Conservation (phyloP, 2,329 filamentous ascomycete genomes). For the Cytospora leucostoma region DNA sequence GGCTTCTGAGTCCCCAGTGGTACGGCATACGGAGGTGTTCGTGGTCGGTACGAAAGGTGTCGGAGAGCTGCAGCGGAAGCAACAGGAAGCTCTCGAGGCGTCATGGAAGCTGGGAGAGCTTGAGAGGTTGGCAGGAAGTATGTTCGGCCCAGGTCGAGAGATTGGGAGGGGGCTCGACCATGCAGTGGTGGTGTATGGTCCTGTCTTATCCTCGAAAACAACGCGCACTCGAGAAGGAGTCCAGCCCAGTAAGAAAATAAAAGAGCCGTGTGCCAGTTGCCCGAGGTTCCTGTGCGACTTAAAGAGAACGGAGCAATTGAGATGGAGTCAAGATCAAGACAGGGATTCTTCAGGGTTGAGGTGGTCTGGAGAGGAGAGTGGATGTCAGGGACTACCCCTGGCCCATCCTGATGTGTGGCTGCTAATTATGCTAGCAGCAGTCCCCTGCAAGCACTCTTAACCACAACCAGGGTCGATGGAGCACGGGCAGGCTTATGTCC, state of each 20-base stretch:
- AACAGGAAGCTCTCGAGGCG: conserved; percentile 26
- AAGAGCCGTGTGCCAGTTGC: conserved; percentile 32
- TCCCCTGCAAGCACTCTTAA: conserved; percentile 23
- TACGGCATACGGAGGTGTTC: conserved; percentile 53
- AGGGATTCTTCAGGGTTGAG: conserved; percentile 45
- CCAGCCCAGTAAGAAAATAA: conserved; percentile 28
- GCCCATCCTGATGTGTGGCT: conserved; percentile 41
- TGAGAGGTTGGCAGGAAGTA: conserved; percentile 11
- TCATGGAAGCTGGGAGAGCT: conserved; percentile 21
- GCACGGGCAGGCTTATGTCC: conserved; percentile 10
- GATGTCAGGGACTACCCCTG: conserved; percentile 40
- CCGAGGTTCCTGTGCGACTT: conserved; percentile 55
- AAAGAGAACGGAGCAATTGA: conserved; percentile 46
- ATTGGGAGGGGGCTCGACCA: conserved; percentile 26
- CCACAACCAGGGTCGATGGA: conserved; percentile 19
- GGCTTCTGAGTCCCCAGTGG: conserved; percentile 48
- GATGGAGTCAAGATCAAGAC: conserved; percentile 43
- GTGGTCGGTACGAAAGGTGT: conserved; percentile 45
- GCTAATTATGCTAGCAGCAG: conserved; percentile 40
- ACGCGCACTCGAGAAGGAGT: conserved; percentile 32
- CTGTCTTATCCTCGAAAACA: conserved; percentile 20
- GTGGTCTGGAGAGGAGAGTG: conserved; percentile 36
- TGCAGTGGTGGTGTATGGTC: conserved; percentile 25
- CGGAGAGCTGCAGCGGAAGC: conserved; percentile 48
- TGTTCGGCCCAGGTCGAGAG: conserved; percentile 2